Percentiles rank a stretch among this genome's conserved stretches.
phyloP scores from a whole-genome alignment of 805 yeast species.

The Candida peoriensis region DNA sequence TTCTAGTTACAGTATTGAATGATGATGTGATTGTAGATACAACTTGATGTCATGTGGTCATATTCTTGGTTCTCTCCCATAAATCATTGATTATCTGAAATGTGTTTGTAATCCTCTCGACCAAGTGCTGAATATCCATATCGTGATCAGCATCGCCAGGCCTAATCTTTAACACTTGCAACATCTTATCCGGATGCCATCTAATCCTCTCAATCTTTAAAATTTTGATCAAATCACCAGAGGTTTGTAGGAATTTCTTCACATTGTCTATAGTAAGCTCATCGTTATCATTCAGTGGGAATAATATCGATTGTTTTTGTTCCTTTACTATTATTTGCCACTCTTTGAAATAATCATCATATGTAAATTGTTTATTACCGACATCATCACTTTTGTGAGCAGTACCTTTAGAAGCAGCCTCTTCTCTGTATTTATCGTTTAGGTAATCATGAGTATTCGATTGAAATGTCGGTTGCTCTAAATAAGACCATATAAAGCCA shows the following conservation, averaged over 20 bases:
- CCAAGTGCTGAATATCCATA: conserved; percentile 7
- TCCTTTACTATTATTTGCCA: conserved; percentile 23
- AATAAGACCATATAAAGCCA: conserved; percentile 19
- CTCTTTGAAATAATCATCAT: conserved; percentile 20
- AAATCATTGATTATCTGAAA: conserved; percentile 39
- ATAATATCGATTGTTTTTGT: conserved; percentile 16
- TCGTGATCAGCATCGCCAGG: conserved; percentile 2
- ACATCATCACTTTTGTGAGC: not conserved
- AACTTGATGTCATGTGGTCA: not conserved
- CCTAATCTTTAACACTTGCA: conserved; percentile 23
- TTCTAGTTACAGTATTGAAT: too few species aligned
- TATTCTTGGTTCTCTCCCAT: conserved; percentile 25
- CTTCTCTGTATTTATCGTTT: not conserved
- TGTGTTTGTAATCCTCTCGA: conserved; percentile 30
- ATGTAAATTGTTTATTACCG: conserved; percentile 1
- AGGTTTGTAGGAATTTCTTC: conserved; percentile 11
- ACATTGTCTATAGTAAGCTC: conserved; percentile 17
- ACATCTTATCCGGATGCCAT: conserved; percentile 74
- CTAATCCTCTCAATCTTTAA: conserved; percentile 47
- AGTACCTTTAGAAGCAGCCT: too few species aligned
- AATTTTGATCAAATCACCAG: conserved; percentile 11
- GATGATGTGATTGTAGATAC: too few species aligned
- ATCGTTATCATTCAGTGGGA: conserved; percentile 28
- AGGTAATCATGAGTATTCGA: conserved; percentile 1
- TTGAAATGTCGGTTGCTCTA: conserved; percentile 14